Percentiles rank a stretch among this genome's conserved stretches.
Evolutionary conservation across 2,329 filamentous ascomycete species (phyloP).

Genomic region (Simplicillium sp.): DNA sequence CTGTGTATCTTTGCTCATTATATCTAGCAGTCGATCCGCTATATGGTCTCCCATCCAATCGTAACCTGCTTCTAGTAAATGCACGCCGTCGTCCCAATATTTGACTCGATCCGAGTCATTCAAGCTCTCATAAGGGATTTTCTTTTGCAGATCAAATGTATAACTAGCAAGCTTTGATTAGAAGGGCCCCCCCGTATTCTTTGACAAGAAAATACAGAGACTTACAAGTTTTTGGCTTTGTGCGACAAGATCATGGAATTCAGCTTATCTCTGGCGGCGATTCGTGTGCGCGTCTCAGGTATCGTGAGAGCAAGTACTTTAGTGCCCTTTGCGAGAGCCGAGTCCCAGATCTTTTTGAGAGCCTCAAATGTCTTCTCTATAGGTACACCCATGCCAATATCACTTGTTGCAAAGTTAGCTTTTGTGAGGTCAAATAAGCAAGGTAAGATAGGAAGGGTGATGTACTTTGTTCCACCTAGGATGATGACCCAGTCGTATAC

Average conservation of each 20-base stretch:
- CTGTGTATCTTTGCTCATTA: conserved; percentile 28
- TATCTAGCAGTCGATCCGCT: conserved; percentile 39
- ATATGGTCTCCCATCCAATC: conserved; percentile 51
- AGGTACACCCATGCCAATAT: conserved; percentile 33
- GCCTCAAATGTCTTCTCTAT: conserved; percentile 35
- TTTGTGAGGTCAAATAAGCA: too few relatives aligned
- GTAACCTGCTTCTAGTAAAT: conserved; percentile 50
- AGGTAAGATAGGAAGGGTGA: too few relatives aligned
- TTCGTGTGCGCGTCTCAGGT: conserved; percentile 35
- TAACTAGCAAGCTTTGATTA: conserved; percentile 26
- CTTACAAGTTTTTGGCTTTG: conserved; percentile 42
- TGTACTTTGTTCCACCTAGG: conserved; percentile 54
- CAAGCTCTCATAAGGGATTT: conserved; percentile 45
- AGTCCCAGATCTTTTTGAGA: conserved; percentile 40
- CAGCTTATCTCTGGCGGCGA: conserved; percentile 30
- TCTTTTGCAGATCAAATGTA: conserved; percentile 44
- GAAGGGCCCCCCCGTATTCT: too few relatives aligned
- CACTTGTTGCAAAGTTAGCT: conserved; percentile 22
- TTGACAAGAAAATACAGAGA: conserved; percentile 13
- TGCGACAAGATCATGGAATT: conserved; percentile 45
- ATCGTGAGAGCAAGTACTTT: conserved; percentile 56
- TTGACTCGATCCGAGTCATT: conserved; percentile 30
- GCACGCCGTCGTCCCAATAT: conserved; percentile 54
- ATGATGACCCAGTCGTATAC: conserved; percentile 52
- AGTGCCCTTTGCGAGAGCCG: conserved; percentile 36